These are phyloP conservation scores for Venturia oleaginea DNA, from an alignment of 2,329 filamentous ascomycete genomes.

Conservation along the genomic window DNA sequence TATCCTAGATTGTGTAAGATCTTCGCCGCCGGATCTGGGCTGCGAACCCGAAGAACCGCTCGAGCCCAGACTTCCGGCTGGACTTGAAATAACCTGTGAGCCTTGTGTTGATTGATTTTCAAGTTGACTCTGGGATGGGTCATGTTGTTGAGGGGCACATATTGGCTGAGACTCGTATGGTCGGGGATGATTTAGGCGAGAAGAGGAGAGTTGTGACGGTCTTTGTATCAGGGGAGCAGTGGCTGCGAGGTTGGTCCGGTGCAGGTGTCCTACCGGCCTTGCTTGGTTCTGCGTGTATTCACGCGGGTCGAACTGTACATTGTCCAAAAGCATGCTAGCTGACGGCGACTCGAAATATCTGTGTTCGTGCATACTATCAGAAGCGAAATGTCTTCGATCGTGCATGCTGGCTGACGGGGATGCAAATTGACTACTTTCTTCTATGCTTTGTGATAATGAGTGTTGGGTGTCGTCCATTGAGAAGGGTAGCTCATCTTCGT, in stretches of 20 bases:
- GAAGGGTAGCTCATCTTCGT: conserved; percentile 5
- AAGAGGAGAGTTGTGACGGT: neutral
- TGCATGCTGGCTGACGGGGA: neutral
- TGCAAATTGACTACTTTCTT: neutral
- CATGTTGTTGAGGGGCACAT: neutral
- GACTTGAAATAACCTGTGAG: neutral
- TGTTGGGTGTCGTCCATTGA: conserved; percentile 4
- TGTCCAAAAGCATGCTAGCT: conserved; percentile 7
- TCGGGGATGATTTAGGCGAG: neutral
- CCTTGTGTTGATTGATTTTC: neutral
- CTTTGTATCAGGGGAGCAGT: neutral
- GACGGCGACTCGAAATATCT: neutral
- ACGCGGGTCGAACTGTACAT: neutral
- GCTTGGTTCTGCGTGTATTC: neutral
- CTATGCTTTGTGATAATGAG: neutral
- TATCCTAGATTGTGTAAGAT: conserved; percentile 48
- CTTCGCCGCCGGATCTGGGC: conserved; percentile 28
- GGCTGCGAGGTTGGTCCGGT: neutral
- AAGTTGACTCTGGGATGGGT: neutral
- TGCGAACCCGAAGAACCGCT: conserved; percentile 1
- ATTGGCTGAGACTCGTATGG: conserved; percentile 4
- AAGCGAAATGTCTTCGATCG: neutral
- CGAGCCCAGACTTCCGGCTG: neutral
- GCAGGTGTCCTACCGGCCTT: neutral
- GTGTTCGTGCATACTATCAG: neutral